Base-by-base conservation (phyloP, 106 monocot species). In the Apostasia ramifera region DNA sequence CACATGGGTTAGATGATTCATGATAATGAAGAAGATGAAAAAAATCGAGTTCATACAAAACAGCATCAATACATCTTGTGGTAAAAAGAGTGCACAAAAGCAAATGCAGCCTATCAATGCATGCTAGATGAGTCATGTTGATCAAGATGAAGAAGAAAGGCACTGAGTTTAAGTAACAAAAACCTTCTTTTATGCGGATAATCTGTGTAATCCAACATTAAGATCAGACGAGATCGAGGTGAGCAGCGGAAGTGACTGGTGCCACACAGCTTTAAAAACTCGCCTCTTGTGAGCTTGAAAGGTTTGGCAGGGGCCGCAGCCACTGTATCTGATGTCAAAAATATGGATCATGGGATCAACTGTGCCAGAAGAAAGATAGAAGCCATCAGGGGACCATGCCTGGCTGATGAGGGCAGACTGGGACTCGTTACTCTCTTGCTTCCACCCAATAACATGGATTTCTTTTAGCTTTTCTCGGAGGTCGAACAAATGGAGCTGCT, bases 221-320 rank as follows among this genome's bases (percentile, higher is more conserved):
- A 85, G 83, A 67, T 91, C 94, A 8, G 94, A 94, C 1, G 94
- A 94, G 61, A 90, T 90, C 72, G 94, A 94, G 43, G 83, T 78
- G n/a, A 94, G 74, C 61, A 85, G 39, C 1, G 80, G 85, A 40
- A 81, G 53, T n/a, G 90, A 83, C 2, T 71, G 75, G 72, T 94
- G 94, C 94, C 94, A 94, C 1, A 79, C 63, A n/a, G 90, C 94
- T 60, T 91, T 90, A 45, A 94, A 94, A 13, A 91, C 90, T 10
- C 94, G 61, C 50, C 85, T 87, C 38, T 88, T 82, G 67, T 94
- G 94, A 52, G 88, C 90, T 53, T 87, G 80, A 6, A 91, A 75
- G 0, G 94, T 85, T 13, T 91, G 90, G 0, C 81, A 76, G 5
- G 94, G 94, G 0, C 12, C 59, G 0, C 44, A 62, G 2, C 81